Base-by-base conservation (phyloP, 2,329 filamentous ascomycete genomes). In the Pseudogymnoascus sp. region DNA sequence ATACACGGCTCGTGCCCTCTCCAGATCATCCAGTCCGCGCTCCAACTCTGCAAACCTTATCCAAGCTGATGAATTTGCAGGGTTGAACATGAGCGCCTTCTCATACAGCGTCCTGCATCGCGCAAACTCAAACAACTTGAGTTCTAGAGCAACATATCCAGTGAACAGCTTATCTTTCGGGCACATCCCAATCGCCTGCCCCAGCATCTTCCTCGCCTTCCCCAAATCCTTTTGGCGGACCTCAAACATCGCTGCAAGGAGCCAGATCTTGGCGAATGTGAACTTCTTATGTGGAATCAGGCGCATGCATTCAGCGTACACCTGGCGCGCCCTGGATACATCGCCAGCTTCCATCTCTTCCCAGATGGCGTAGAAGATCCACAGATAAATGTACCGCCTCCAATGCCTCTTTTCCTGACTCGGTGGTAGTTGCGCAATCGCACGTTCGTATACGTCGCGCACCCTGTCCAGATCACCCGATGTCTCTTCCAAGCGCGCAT, bases 341-440 rank as follows among this genome's bases (percentile, higher is more conserved):
- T 97, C 91, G 68, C 88, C 88, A 37, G 88, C 88, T 67, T 93
- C 88, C 75, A 90, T 87, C 75, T 99, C 95, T 75, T 97, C 95
- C 85, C 90, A 97, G 16, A 97, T 79, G 8, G 95, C 95, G 75
- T 97, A 99, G 77, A 97, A 97, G 46, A 97, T 85, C 91, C 93
- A 99, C 1, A 99, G 83, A 73, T 97, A 99, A 65, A 99, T 96
- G 75, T 99, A 99, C 37, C 95, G 84, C 68, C 95, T 84, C 95
- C 95, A 99, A 75, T 97, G 93, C 56, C 95, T 86, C 80, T 99
- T 99, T 75, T 97, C 95, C 70, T 96, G 90, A 18, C 92, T 96
- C 0, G 95, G 93, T 1, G 95, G 95, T 12, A 97, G 86, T 72
- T 99, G 93, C 4, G 95, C 92, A 69, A 99, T 96, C 1, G 95